Percentiles rank a stretch among this genome's conserved stretches.
phyloP scores from a whole-genome alignment of 371 early-diverging fungal species.

The Mucor indicus region DNA sequence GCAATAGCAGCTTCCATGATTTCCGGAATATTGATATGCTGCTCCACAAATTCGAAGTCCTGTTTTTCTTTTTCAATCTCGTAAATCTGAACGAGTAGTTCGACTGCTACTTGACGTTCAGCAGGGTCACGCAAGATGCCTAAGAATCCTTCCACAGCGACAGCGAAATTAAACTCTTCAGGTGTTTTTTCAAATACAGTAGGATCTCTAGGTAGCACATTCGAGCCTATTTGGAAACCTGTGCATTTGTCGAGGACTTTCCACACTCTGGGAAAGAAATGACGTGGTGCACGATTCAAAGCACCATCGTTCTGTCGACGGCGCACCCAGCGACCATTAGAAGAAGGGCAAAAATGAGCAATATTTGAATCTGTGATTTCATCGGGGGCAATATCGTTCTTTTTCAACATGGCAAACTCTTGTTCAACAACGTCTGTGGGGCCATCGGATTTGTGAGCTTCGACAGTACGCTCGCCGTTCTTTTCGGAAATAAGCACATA shows the following conservation, averaged over 20 bases:
- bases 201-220: constrained; percentile 73
- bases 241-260: constrained; percentile 58
- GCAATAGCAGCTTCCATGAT: constrained; percentile 67
- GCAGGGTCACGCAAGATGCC: constrained; percentile 76
- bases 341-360: constrained; percentile 56
- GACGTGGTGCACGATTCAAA: constrained; percentile 73
- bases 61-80: constrained; percentile 62
- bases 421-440: constrained; percentile 49
- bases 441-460: constrained; percentile 49
- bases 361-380: constrained; percentile 39
- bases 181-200: constrained; percentile 84
- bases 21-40: constrained; percentile 55
- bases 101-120: constrained; percentile 80
- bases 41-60: constrained; percentile 50
- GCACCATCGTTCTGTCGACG: constrained; percentile 84
- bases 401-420: constrained; percentile 34
- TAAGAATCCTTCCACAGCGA: constrained; percentile 74
- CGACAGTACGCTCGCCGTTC: constrained; percentile 17
- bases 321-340: constrained; percentile 75
- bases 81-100: constrained; percentile 66
- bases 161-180: constrained; percentile 78
- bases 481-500: constrained; percentile 81
- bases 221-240: constrained; percentile 56
- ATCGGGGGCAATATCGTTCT: constrained; percentile 17
- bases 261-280: constrained; percentile 83